Base-by-base conservation (phyloP, 1,284 basidiomycete species). In the Farysia itapuensis region DNA sequence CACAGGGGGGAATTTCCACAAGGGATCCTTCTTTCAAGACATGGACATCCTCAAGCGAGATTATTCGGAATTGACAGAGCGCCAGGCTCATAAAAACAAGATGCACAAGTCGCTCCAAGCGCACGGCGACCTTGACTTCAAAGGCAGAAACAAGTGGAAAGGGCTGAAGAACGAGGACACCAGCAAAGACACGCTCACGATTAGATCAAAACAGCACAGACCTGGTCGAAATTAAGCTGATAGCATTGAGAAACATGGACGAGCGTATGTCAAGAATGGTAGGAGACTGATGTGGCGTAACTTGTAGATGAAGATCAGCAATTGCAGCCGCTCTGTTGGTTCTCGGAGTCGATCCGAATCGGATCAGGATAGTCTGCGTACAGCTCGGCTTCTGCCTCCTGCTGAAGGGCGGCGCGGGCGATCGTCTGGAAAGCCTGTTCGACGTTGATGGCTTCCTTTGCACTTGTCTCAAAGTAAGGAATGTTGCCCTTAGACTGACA, bases 391-490 rank as follows among this genome's bases (percentile, higher is more conserved):
- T 97, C 94, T 41, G 88, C 87, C 78, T 96, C 95, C 80, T 96
- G 94, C 77, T 91, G 90, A 60, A 99, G 80, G 4, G 95, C 95
- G 76, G 96, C 97, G 86, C 94, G 93, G 14, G 94, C 94, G 58
- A 97, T 94, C 3, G 94, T 96, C 79, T 96, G 93, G 86, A 99
- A 99, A 4, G 95, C 95, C 79, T 97, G 93, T 78, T 99, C 95
- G 47, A 98, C 94, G 72, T 99, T 99, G 83, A 98, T 97, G 15
- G 95, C 94, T 79, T 99, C 95, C 81, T 98, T 98, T 32, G 95
- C 95, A 9, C 94, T 97, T 1, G 95, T 98, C 81, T 99, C 95
- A 79, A 98, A 99, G 70, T 98, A 99, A 13, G 95, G 95, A 67
- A 98, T 97, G 80, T 97, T 97, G 73, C 95, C 95, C 81, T 98